Percentiles rank a stretch among this genome's conserved stretches.
Conservation (phyloP, 2,329 filamentous ascomycete genomes). For the Pezicula radicicola region DNA sequence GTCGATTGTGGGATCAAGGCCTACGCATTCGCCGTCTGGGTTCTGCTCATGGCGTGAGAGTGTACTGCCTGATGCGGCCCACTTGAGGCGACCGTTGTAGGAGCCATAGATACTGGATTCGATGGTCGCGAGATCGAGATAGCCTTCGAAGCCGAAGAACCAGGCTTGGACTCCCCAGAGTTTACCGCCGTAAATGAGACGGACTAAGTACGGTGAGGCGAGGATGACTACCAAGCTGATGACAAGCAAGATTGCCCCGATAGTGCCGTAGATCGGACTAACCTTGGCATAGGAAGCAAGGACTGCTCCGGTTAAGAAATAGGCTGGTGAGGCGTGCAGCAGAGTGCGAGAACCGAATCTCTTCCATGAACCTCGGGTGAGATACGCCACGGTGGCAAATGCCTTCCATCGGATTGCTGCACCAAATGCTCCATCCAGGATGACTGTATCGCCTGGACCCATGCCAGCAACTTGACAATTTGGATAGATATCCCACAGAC, state of each 20-base stretch:
- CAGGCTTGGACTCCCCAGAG: background rate
- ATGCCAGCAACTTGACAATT: background rate
- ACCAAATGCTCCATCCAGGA: slow-evolving; percentile 24
- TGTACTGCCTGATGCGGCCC: background rate
- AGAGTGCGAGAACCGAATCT: background rate
- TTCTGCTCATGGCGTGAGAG: background rate
- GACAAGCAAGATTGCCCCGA: background rate
- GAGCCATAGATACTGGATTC: background rate
- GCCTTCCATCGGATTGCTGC: slow-evolving; percentile 29
- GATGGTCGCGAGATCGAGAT: background rate
- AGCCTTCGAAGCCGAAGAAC: background rate
- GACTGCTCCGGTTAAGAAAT: background rate
- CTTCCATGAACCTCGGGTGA: background rate
- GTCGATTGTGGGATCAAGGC: background rate
- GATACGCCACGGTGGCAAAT: slow-evolving; percentile 22
- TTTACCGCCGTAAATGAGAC: background rate
- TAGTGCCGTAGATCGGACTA: background rate
- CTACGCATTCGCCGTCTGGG: background rate
- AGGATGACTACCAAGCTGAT: too few species aligned
- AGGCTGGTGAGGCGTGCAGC: background rate
- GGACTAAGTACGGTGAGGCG: background rate
- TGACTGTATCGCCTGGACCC: slow-evolving; percentile 20
- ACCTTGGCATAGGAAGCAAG: background rate
- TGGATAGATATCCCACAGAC: background rate
- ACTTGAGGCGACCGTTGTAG: background rate